phyloP scores from a whole-genome alignment of 768 basidiomycete species.

The Leccinellum albellum region DNA sequence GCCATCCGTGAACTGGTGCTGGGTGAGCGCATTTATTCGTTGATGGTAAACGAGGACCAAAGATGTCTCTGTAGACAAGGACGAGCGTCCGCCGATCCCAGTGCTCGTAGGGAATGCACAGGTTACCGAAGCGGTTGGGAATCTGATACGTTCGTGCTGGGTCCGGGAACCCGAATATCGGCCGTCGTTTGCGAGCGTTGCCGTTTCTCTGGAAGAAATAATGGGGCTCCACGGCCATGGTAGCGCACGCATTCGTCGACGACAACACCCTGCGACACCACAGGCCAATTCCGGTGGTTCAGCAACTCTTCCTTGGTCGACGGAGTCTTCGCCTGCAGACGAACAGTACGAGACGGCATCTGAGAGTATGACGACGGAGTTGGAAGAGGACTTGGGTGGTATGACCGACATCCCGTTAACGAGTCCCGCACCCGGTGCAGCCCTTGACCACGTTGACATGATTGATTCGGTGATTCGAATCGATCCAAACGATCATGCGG shows the following conservation, averaged over 20 bases:
- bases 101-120: slow-evolving; percentile 29
- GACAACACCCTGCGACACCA: background rate
- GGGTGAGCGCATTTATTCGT: slow-evolving; percentile 32
- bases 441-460: background rate
- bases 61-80: slow-evolving; percentile 37
- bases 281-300: background rate
- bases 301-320: background rate
- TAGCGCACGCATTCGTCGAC: background rate
- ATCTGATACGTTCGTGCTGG: slow-evolving; percentile 58
- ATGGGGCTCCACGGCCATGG: slow-evolving; percentile 36
- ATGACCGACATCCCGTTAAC: slow-evolving; percentile 18
- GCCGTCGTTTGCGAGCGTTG: slow-evolving; percentile 50
- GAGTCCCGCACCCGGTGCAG: slow-evolving; percentile 9
- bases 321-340: slow-evolving; percentile 19
- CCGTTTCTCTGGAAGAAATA: slow-evolving; percentile 42
- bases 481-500: slow-evolving; percentile 3
- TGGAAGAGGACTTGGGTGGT: slow-evolving; percentile 6
- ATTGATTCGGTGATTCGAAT: background rate
- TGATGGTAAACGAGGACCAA: background rate
- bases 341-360: slow-evolving; percentile 27
- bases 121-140: slow-evolving; percentile 31
- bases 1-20: slow-evolving; percentile 50
- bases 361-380: slow-evolving; percentile 22
- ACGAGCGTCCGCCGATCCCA: slow-evolving; percentile 50
- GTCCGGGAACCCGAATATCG: slow-evolving; percentile 46